Conservation (phyloP, 495 filamentous ascomycete genomes). For the Penicillium flavigenum region DNA sequence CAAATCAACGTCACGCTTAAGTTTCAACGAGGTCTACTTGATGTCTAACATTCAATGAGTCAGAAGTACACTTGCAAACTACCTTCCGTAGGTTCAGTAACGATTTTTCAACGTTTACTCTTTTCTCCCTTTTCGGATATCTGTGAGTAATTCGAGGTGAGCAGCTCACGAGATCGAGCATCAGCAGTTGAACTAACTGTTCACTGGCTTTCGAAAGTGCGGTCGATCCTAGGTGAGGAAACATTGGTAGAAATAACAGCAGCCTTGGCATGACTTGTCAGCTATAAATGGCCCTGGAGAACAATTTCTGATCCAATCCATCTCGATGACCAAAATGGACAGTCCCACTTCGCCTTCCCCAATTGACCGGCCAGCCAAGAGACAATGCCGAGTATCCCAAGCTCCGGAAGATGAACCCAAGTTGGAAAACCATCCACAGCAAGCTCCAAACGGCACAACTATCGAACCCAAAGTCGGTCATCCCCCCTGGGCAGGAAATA, state of each 20-base stretch:
- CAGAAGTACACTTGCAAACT: background rate
- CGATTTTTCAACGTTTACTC: background rate
- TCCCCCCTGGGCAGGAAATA: too few species aligned
- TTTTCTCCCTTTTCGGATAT: background rate
- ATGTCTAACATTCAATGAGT: conserved; percentile 1
- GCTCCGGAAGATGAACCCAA: too few species aligned
- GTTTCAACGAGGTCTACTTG: conserved; percentile 2
- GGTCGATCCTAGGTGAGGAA: background rate
- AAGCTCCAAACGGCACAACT: too few species aligned
- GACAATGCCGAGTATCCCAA: too few species aligned
- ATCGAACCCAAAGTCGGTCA: too few species aligned
- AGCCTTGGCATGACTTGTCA: background rate
- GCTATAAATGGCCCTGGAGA: background rate
- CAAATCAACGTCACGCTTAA: background rate
- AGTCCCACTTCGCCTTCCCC: too few species aligned
- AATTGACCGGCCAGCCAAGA: too few species aligned
- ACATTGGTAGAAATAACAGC: background rate
- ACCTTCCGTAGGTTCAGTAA: background rate
- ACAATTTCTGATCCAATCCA: too few species aligned
- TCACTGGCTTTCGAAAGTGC: background rate
- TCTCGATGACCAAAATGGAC: too few species aligned
- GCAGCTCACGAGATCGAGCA: background rate
- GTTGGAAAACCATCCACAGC: too few species aligned
- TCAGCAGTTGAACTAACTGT: conserved; percentile 1
- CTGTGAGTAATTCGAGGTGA: background rate